Evolutionary conservation across 164 flowering plant genomes (phyloP).

Genomic region (Saururus chinensis): DNA sequence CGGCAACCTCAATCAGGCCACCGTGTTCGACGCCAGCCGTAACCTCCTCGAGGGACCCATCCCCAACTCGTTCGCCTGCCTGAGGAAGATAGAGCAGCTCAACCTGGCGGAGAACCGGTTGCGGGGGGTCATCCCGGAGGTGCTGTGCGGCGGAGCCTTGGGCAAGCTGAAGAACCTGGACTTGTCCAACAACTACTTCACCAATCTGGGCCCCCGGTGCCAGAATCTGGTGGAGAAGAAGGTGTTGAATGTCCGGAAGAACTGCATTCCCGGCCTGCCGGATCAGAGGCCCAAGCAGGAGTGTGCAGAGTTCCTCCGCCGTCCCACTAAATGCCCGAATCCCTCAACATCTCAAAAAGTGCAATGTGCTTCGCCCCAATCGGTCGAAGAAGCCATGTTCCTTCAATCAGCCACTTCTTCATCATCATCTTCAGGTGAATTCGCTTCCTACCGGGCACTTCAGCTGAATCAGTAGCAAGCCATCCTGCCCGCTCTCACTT

Average conservation of each 20-base stretch:
- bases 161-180: constrained; percentile 11
- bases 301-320: constrained; percentile 1
- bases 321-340: neutral
- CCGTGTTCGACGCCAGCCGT: constrained; percentile 32
- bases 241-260: constrained; percentile 2
- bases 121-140: constrained; percentile 41
- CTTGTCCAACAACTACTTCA: constrained; percentile 11
- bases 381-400: no score
- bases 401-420: neutral
- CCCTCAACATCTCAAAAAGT: neutral
- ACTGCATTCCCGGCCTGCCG: constrained; percentile 11
- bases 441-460: neutral
- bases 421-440: neutral
- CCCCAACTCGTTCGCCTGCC: constrained; percentile 37
- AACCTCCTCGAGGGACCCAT: constrained; percentile 45
- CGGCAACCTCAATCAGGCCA: constrained; percentile 25
- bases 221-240: constrained; percentile 4
- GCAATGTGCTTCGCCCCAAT: neutral
- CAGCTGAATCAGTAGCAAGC: neutral
- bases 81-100: constrained; percentile 24
- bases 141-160: constrained; percentile 23
- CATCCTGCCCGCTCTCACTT: no score
- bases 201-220: constrained; percentile 9
- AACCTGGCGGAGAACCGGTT: constrained; percentile 33
- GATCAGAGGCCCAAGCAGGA: constrained; percentile 5